phyloP scores from a whole-genome alignment of 441 rosid species.

The Eruca vesicaria region DNA sequence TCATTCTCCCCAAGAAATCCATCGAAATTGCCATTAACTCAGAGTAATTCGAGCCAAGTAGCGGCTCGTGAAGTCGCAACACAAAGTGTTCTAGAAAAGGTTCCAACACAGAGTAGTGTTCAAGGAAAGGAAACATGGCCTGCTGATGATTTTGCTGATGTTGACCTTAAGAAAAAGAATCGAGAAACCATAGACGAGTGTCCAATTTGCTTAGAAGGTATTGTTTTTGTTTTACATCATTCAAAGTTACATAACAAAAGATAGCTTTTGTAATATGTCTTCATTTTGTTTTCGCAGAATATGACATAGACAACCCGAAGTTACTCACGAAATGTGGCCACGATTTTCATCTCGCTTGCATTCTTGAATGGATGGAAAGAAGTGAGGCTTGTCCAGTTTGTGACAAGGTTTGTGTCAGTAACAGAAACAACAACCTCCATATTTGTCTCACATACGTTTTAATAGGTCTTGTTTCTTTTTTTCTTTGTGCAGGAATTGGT shows the following conservation, averaged over 20 bases:
- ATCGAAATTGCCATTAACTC: slow-evolving; percentile 35
- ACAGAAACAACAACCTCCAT: no score
- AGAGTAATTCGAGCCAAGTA: slow-evolving; percentile 13
- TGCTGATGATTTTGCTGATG: slow-evolving; percentile 26
- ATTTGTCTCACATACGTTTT: not conserved
- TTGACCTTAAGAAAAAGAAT: slow-evolving; percentile 26
- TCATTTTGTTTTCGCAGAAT: slow-evolving; percentile 49
- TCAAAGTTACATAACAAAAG: not conserved
- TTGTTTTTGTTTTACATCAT: slow-evolving; percentile 9
- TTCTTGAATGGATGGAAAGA: slow-evolving; percentile 98
- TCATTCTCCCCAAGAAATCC: slow-evolving; percentile 41
- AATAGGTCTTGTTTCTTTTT: no score
- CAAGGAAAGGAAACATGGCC: slow-evolving; percentile 45
- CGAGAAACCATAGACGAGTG: slow-evolving; percentile 64
- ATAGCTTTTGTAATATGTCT: not conserved
- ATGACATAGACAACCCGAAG: slow-evolving; percentile 80
- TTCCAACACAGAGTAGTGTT: slow-evolving; percentile 27
- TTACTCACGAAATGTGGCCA: slow-evolving; percentile 79
- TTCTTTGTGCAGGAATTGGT: slow-evolving; percentile 24
- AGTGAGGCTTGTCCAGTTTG: slow-evolving; percentile 96
- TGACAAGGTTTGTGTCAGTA: slow-evolving; percentile 54
- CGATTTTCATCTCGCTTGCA: slow-evolving; percentile 91
- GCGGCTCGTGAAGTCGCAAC: slow-evolving; percentile 34
- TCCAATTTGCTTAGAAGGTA: slow-evolving; percentile 95
- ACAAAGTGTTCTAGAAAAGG: slow-evolving; percentile 40